Conservation (phyloP, 2,329 filamentous ascomycete genomes). For the Fusarium coffeatum region DNA sequence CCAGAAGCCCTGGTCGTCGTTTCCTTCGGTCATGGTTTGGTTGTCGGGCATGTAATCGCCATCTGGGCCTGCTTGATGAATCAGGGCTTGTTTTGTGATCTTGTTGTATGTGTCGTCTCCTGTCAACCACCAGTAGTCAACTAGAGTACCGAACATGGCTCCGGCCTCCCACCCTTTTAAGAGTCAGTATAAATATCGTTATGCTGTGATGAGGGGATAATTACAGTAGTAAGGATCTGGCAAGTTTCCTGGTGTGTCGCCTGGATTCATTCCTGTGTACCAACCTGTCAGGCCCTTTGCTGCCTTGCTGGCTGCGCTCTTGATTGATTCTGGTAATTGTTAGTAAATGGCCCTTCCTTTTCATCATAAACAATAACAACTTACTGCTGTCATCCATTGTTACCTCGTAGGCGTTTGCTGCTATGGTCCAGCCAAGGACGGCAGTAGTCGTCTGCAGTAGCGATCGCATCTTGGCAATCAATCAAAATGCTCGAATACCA, state of each 20-base stretch:
- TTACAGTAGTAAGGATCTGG: conserved; percentile 74
- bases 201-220: conserved; percentile 51
- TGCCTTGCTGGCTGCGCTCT: conserved; percentile 59
- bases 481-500: conserved; percentile 12
- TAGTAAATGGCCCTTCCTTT: neutral
- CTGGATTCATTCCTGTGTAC: conserved; percentile 69
- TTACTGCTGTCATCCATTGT: conserved; percentile 42
- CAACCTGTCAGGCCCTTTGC: conserved; percentile 61
- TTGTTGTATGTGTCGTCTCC: conserved; percentile 74
- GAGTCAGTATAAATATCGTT: conserved; percentile 21
- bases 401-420: conserved; percentile 31
- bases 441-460: conserved; percentile 28
- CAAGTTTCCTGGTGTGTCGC: conserved; percentile 68
- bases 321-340: conserved; percentile 59
- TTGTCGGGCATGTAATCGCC: conserved; percentile 75
- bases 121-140: conserved; percentile 79
- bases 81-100: conserved; percentile 67
- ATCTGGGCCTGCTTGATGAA: conserved; percentile 70
- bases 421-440: conserved; percentile 29
- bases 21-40: conserved; percentile 71
- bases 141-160: conserved; percentile 75
- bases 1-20: conserved; percentile 88
- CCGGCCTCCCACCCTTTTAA: conserved; percentile 74
- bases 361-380: neutral
- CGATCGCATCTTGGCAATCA: conserved; percentile 36